These are phyloP conservation scores for Eimeria acervulina DNA, from an alignment of 169 alveolate species.

Conservation along the genomic window DNA sequence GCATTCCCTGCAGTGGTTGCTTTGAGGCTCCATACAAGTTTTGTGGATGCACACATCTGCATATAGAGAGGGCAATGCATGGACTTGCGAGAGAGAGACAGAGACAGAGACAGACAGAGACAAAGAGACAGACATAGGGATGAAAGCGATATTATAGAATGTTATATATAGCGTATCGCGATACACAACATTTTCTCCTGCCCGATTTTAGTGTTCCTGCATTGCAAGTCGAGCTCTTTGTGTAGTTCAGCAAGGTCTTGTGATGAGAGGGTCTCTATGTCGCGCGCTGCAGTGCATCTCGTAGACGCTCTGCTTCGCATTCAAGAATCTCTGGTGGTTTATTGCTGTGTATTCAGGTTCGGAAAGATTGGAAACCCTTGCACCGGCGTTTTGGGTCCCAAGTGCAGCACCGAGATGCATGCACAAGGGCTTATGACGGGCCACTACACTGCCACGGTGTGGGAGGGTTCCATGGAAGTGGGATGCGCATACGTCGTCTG, in stretches of 20 bases:
- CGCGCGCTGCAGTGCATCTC: background rate
- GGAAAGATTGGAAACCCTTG: slow-evolving; percentile 70
- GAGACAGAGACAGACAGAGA: too few relatives aligned
- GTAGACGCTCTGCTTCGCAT: background rate
- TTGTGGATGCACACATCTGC: background rate
- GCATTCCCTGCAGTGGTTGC: background rate
- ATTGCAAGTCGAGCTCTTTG: background rate
- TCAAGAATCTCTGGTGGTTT: background rate
- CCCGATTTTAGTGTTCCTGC: background rate
- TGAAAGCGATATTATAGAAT: too few relatives aligned
- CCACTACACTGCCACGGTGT: slow-evolving; percentile 49
- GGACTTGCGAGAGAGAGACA: background rate
- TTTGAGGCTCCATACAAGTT: background rate
- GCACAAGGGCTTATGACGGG: slow-evolving; percentile 76
- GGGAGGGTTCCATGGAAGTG: background rate
- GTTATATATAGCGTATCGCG: too few relatives aligned
- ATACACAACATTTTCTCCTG: background rate
- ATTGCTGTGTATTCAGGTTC: slow-evolving; percentile 1
- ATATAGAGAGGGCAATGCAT: background rate
- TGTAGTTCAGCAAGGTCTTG: background rate
- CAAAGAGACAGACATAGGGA: too few relatives aligned
- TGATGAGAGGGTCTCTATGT: background rate
- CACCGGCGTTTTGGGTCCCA: slow-evolving; percentile 40
- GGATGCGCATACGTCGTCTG: slow-evolving; percentile 78
- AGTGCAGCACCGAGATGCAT: slow-evolving; percentile 36